phyloP scores from a whole-genome alignment of 768 basidiomycete genomes.

The Cyclocybe aegerita region DNA sequence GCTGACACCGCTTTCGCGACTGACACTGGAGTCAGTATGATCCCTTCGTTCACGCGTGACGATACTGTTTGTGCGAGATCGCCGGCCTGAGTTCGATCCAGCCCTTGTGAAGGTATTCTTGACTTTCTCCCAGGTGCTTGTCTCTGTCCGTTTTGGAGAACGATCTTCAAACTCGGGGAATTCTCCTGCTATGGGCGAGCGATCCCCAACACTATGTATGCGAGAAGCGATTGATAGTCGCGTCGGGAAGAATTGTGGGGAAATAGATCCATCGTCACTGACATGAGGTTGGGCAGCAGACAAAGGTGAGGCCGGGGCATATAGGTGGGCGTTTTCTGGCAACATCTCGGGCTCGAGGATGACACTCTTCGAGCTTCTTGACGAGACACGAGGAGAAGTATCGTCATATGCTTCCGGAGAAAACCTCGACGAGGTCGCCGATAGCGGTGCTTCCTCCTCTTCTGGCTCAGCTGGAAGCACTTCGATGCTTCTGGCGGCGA shows the following conservation, averaged over 20 bases:
- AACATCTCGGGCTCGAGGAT: conserved; percentile 65
- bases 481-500: conserved; percentile 11
- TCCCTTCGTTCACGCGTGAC: conserved; percentile 64
- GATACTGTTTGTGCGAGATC: conserved; percentile 79
- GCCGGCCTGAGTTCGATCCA: conserved; percentile 65
- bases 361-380: conserved; percentile 54
- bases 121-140: conserved; percentile 71
- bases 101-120: conserved; percentile 67
- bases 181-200: conserved; percentile 52
- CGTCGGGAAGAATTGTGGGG: conserved; percentile 56
- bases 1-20: conserved; percentile 76
- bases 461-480: conserved; percentile 44
- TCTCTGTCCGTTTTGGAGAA: conserved; percentile 59
- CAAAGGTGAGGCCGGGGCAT: conserved; percentile 13
- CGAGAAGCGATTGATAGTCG: conserved; percentile 64
- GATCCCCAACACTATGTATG: conserved; percentile 48
- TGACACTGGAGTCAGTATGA: conserved; percentile 70
- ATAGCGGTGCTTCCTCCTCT: conserved; percentile 50
- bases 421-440: conserved; percentile 50
- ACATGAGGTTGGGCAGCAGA: conserved; percentile 37
- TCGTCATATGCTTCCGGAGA: conserved; percentile 49
- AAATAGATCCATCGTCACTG: conserved; percentile 46
- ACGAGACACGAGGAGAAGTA: conserved; percentile 54
- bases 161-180: conserved; percentile 53
- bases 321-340: conserved; percentile 33